Percentiles rank a stretch among this genome's conserved stretches.
phyloP scores from a whole-genome alignment of 1,139 yeast genomes.

The Wickerhamomyces sp. region DNA sequence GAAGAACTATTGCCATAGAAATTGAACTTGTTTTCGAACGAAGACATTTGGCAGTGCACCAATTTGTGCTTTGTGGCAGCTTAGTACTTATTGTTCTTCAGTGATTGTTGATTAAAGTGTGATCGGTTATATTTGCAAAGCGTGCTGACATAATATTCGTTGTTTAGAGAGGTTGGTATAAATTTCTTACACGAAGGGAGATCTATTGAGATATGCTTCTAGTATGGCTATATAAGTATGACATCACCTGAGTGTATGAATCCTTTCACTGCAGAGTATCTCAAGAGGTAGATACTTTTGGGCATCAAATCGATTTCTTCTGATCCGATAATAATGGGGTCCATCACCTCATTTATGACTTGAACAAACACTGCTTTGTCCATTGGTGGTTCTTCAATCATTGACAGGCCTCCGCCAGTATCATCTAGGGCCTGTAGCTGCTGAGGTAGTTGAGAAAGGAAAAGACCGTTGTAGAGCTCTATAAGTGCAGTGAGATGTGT shows the following conservation, averaged over 20 bases:
- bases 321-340: constrained; percentile 53
- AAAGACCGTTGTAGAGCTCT: constrained; percentile 63
- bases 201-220: neutral
- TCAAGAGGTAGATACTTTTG: constrained; percentile 73
- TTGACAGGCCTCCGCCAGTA: constrained; percentile 65
- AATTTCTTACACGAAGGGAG: neutral
- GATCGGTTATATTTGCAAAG: neutral
- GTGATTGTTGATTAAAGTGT: neutral
- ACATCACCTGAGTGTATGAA: constrained; percentile 41
- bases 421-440: constrained; percentile 73
- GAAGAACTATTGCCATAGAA: constrained; percentile 1
- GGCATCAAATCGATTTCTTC: constrained; percentile 62
- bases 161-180: no score
- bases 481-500: constrained; percentile 61
- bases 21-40: constrained; percentile 6
- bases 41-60: no score
- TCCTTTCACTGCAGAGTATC: constrained; percentile 51
- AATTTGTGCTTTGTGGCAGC: no score
- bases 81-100: neutral
- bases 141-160: neutral
- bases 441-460: constrained; percentile 64
- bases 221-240: constrained; percentile 31
- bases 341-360: constrained; percentile 52
- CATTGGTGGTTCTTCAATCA: constrained; percentile 77
- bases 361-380: constrained; percentile 72